A percentile compares a stretch with the other conserved stretches of the same genome.
phyloP scores from a whole-genome alignment of 2,329 filamentous ascomycete species.

The Calonectria leucothoes region DNA sequence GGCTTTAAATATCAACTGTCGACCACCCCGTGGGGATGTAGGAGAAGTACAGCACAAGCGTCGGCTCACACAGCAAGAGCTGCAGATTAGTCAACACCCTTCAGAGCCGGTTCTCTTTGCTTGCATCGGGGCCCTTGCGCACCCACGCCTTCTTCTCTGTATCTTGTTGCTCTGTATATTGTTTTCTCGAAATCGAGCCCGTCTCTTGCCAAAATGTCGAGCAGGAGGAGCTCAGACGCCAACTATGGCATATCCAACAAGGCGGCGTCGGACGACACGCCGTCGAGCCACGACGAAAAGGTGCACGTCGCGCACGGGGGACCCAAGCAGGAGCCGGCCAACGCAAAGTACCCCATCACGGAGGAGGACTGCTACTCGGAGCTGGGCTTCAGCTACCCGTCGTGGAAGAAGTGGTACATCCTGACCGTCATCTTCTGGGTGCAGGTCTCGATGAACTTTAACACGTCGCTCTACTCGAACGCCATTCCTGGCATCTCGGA shows the following conservation, averaged over 20 bases:
- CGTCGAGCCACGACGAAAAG: constrained; percentile 26
- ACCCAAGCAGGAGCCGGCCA: constrained; percentile 49
- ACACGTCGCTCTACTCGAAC: constrained; percentile 80
- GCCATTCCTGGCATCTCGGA: constrained; percentile 72
- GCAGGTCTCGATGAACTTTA: constrained; percentile 84
- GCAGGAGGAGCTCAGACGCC: constrained; percentile 49
- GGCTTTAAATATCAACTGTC: constrained; percentile 25
- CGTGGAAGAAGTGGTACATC: constrained; percentile 77
- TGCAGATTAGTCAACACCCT: neutral
- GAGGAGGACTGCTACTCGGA: constrained; percentile 73
- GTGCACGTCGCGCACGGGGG: constrained; percentile 48
- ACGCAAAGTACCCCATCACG: constrained; percentile 60
- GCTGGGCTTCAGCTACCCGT: constrained; percentile 71
- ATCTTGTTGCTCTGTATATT: neutral
- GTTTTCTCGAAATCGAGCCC: neutral
- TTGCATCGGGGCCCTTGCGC: too few species aligned
- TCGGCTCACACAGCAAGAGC: neutral
- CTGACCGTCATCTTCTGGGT: constrained; percentile 79
- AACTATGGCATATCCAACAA: constrained; percentile 46
- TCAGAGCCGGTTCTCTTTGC: neutral
- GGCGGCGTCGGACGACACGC: constrained; percentile 42
- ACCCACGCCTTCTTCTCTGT: neutral
- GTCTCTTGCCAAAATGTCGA: constrained; percentile 37
- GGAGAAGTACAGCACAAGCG: neutral
- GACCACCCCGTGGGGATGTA: constrained; percentile 9